Base-by-base conservation (phyloP, 1,139 yeast genomes). In the Diutina scorzettiae region DNA sequence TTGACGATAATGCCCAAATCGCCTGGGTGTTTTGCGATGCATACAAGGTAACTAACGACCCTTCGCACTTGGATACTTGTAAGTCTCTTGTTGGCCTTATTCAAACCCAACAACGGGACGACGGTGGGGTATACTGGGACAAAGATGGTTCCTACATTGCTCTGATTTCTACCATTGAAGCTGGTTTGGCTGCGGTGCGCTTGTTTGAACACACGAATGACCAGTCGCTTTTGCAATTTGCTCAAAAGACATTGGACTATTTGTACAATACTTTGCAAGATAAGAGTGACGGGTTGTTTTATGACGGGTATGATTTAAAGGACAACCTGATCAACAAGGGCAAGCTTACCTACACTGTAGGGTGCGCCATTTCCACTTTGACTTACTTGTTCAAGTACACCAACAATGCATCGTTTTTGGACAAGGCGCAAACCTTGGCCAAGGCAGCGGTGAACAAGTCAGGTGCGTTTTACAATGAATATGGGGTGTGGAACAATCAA, bases 331-430 rank as follows among this genome's bases (percentile, higher is more conserved):
- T 58, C 14, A 60, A 64, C 48, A 49, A 49, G 21, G 69, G 69
- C 0, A 62, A 63, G 45, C 53, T 64, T 40, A 53, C 69, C 3
- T 64, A 64, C 48, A 62, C 69, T 2, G 58, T 62, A 9, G 70
- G 69, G 1, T 50, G 52, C 14, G 58, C 62, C n/a, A 52, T 64
- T 41, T 59, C 65, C 9, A 51, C 64, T 2, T 54, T 61, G 43
- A 56, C 64, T 1, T 56, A 56, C 43, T 49, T 64, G 42, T 45
- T 46, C 36, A 48, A 51, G 32, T 45, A 47, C 31, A 52, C 55
- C 14, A 42, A 44, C 2, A 45, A 54, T 41, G 11, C 30, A 1
- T 25, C 44, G 5, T 53, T 51, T 49, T 43, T 45, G 20, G 19
- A 44, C 12, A 46, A 49, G 40, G 59, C 60, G 9, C 43, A 44